These are phyloP conservation scores for Alternaria sp. DNA, from an alignment of 2,329 filamentous ascomycete genomes.

Conservation along the genomic window DNA sequence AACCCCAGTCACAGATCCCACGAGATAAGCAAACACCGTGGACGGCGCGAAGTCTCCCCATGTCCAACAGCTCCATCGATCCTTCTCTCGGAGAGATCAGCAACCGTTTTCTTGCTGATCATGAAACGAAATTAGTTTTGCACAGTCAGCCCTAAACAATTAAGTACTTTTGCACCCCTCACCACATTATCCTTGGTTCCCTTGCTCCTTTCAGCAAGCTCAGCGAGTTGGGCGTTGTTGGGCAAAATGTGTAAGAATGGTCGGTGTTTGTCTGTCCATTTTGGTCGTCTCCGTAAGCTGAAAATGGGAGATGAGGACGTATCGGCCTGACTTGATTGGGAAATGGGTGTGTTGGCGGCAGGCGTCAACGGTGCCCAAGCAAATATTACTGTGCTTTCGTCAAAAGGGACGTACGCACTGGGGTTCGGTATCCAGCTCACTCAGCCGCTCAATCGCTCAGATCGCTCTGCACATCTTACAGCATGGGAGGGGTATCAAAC, in stretches of 20 bases:
- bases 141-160: slow-evolving; percentile 7
- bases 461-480: slow-evolving; percentile 9
- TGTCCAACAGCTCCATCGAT: slow-evolving; percentile 7
- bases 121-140: slow-evolving; percentile 4
- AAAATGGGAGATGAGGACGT: slow-evolving; percentile 5
- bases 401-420: not conserved
- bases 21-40: slow-evolving; percentile 8
- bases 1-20: slow-evolving; percentile 8
- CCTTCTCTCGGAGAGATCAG: slow-evolving; percentile 5
- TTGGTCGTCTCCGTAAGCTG: not conserved
- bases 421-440: not conserved
- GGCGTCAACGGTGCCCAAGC: slow-evolving; percentile 1
- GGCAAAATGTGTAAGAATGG: slow-evolving; percentile 1
- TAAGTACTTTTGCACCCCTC: slow-evolving; percentile 3
- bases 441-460: not conserved
- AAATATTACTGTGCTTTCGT: slow-evolving; percentile 2
- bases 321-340: not conserved
- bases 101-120: slow-evolving; percentile 5
- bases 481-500: slow-evolving; percentile 6
- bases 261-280: not conserved
- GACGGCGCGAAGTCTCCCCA: slow-evolving; percentile 3
- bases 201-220: not conserved
- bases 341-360: not conserved
- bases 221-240: slow-evolving; percentile 3
- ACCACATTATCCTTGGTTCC: not conserved